Evolutionary conservation across 208 protist genomes (phyloP).

Genomic region (Trichomonas vaginalis): DNA sequence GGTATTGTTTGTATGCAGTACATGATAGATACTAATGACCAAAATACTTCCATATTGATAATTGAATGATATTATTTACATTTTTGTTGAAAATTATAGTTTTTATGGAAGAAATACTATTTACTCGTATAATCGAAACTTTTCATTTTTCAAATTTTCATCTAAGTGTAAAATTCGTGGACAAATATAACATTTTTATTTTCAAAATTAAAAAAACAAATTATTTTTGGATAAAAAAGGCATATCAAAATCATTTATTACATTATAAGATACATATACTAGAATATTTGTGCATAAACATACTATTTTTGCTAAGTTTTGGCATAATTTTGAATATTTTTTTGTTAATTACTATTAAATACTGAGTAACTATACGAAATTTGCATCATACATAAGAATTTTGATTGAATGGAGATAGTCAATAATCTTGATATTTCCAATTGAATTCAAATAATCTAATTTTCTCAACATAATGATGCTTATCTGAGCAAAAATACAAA

Average conservation of each 20-base stretch:
- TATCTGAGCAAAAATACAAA: too few species aligned
- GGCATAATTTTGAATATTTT: not conserved
- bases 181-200: not conserved
- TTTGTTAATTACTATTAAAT: not conserved
- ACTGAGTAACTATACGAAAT: not conserved
- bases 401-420: not conserved
- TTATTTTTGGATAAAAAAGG: not conserved
- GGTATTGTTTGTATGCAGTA: too few species aligned
- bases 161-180: not conserved
- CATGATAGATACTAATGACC: not conserved
- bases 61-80: not conserved
- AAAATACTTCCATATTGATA: not conserved
- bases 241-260: not conserved
- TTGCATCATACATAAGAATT: not conserved
- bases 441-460: not conserved
- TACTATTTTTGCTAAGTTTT: not conserved
- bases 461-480: not conserved
- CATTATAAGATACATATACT: not conserved
- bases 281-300: not conserved
- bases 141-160: not conserved
- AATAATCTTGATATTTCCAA: not conserved
- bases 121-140: not conserved
- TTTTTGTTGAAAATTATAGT: not conserved
- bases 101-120: not conserved
- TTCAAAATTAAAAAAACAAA: not conserved